Conservation (phyloP, 129 eudicot species). For the Escallonia herrerae region DNA sequence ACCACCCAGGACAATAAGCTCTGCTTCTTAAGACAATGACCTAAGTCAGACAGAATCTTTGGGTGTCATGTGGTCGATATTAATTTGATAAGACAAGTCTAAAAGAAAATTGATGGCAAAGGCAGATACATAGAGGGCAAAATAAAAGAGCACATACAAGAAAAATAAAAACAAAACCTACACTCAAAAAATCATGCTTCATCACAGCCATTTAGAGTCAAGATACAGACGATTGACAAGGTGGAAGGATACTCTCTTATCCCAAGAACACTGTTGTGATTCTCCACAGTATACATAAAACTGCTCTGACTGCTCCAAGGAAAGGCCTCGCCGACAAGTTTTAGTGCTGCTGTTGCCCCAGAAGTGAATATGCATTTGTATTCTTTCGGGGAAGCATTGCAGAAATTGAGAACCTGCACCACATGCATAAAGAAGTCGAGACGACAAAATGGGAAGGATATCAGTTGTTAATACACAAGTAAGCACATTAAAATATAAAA, state of each 20-base stretch:
- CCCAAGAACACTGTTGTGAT: conserved; percentile 97
- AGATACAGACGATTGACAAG: neutral
- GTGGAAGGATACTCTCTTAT: conserved; percentile 79
- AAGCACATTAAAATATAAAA: neutral
- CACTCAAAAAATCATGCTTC: neutral
- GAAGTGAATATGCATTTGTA: conserved; percentile 89
- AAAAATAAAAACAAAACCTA: neutral
- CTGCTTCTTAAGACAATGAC: neutral
- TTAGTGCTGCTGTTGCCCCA: conserved; percentile 94
- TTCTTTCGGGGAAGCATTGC: conserved; percentile 81
- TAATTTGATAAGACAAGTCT: neutral
- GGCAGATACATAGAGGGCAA: neutral
- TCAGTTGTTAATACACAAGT: neutral
- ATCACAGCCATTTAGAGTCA: neutral
- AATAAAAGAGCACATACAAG: neutral
- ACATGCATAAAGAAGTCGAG: neutral
- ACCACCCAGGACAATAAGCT: conserved; percentile 1
- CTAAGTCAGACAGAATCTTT: neutral
- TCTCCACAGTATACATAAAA: conserved; percentile 83
- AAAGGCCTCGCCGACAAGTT: conserved; percentile 94
- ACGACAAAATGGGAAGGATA: neutral
- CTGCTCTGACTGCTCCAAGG: conserved; percentile 81
- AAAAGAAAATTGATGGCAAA: too few species aligned
- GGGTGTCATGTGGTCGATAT: neutral
- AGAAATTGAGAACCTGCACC: conserved; percentile 64